These are phyloP conservation scores for Toxicodendron radicans DNA, from an alignment of 345 rosid genomes.

Conservation along the genomic window DNA sequence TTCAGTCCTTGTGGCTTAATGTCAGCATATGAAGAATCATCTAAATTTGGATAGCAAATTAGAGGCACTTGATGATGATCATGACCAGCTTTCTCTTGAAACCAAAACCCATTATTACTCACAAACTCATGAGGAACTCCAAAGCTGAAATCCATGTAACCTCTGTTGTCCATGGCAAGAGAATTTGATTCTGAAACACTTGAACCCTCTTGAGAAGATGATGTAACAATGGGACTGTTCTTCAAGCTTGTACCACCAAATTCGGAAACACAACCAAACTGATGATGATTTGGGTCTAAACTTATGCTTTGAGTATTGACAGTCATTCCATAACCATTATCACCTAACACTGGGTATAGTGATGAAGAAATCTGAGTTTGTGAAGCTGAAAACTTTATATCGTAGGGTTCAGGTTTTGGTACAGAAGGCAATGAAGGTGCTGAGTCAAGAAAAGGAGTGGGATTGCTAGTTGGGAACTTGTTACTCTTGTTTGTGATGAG, in stretches of 20 bases:
- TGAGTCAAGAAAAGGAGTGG: neutral
- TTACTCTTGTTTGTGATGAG: neutral
- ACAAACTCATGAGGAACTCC: constrained; percentile 25
- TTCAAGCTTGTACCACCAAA: constrained; percentile 10
- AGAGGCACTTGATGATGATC: neutral
- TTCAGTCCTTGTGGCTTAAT: constrained; percentile 21
- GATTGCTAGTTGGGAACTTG: neutral
- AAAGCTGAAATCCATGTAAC: constrained; percentile 22
- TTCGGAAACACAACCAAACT: constrained; percentile 15
- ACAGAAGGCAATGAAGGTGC: constrained; percentile 4
- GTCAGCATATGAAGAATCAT: constrained; percentile 25
- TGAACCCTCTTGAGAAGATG: constrained; percentile 26
- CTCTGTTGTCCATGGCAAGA: constrained; percentile 20
- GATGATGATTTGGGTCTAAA: constrained; percentile 13
- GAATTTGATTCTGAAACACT: constrained; percentile 34
- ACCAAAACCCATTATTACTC: constrained; percentile 29
- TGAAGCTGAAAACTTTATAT: constrained; percentile 11
- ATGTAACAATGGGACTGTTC: constrained; percentile 9
- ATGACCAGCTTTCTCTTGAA: constrained; percentile 8
- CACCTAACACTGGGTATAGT: constrained; percentile 19
- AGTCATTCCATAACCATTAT: constrained; percentile 11
- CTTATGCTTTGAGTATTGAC: constrained; percentile 17
- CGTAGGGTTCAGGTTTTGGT: constrained; percentile 21
- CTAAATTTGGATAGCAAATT: constrained; percentile 20
- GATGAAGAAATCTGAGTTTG: constrained; percentile 19